Base-by-base conservation (phyloP, 179 eudicot species). In the Spinacia oleracea region DNA sequence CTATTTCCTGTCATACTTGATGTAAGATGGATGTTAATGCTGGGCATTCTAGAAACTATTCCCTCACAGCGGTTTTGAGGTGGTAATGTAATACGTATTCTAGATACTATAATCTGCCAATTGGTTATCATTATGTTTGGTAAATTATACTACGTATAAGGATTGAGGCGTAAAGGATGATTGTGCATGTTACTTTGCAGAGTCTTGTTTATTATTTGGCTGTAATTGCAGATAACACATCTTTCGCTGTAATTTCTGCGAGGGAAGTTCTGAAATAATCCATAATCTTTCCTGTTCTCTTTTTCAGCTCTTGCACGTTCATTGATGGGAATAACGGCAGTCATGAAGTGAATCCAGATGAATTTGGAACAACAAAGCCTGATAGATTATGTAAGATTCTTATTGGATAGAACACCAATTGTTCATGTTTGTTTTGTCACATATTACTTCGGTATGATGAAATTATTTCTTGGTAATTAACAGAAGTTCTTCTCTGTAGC, bases 311-410 rank as follows among this genome's bases (percentile, higher is more conserved):
- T 77, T 91, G 89, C 83, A 88, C 51, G 56, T 87, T 88, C 80
- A 81, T 91, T 58, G 97, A 93, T 71, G 78, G 88, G 78, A 84
- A 81, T 77, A 97, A 86, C 58, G 82, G 89, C 82, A 71, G 66
- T 70, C 90, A 87, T 83, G 95, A 91, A 82, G 85, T 95, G 80
- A 87, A 85, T 73, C 62, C 83, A 70, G 86, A 89, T 83, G 89
- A 85, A 32, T 77, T 95, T 80, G 85, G 79, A 82, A 84, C 75
- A 81, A 73, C 91, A 62, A 93, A 93, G 86, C 79, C 88, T 45
- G 97, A 90, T 86, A 85, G 85, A 27, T 78, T 95, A 74, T 83
- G 98, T 95, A 85, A 89, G 97, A 72, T 78, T 60, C 72, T 70
- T 79, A 58, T 34, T 74, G 58, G 68, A 72, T 51, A 14, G n/a